phyloP scores from a whole-genome alignment of 495 filamentous ascomycete genomes.

The Hypomontagnella submonticulosa region DNA sequence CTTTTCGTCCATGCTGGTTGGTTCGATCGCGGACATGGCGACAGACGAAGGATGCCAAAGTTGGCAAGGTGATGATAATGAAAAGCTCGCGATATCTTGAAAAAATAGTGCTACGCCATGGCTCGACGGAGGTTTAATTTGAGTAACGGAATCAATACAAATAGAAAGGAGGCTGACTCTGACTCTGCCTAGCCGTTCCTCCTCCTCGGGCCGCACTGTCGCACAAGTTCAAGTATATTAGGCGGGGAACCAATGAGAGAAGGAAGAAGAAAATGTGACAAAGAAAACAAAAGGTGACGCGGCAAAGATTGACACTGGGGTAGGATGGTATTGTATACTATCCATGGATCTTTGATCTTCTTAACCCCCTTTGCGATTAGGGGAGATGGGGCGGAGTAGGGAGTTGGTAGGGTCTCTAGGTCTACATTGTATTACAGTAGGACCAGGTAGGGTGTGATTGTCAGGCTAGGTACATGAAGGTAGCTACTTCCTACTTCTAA shows the following conservation, averaged over 20 bases:
- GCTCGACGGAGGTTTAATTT: conserved; percentile 13
- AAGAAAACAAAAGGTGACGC: conserved; percentile 33
- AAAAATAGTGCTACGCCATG: conserved; percentile 30
- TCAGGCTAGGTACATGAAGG: background rate
- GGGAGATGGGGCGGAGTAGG: conserved; percentile 1
- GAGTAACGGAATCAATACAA: conserved; percentile 8
- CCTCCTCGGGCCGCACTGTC: conserved; percentile 20
- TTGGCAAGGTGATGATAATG: conserved; percentile 15
- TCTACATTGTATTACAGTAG: too few species aligned
- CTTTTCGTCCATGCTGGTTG: conserved; percentile 43
- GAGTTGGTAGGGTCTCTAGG: conserved; percentile 14
- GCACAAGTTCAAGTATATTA: conserved; percentile 29
- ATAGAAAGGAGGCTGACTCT: conserved; percentile 3
- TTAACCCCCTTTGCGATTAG: background rate
- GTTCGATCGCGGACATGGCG: conserved; percentile 30
- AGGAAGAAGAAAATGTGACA: conserved; percentile 25
- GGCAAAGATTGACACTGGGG: conserved; percentile 36
- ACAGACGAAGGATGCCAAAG: conserved; percentile 9
- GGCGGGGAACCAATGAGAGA: conserved; percentile 35
- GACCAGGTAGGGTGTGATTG: too few species aligned
- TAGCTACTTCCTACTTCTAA: background rate
- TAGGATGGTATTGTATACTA: conserved; percentile 26
- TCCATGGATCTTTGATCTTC: background rate
- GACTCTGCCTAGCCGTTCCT: conserved; percentile 16
- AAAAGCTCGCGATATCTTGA: conserved; percentile 15